A percentile compares a stretch with the other conserved stretches of the same genome.
Conservation (phyloP, 768 basidiomycete species). For the Gloeopeniophorella convolvens region DNA sequence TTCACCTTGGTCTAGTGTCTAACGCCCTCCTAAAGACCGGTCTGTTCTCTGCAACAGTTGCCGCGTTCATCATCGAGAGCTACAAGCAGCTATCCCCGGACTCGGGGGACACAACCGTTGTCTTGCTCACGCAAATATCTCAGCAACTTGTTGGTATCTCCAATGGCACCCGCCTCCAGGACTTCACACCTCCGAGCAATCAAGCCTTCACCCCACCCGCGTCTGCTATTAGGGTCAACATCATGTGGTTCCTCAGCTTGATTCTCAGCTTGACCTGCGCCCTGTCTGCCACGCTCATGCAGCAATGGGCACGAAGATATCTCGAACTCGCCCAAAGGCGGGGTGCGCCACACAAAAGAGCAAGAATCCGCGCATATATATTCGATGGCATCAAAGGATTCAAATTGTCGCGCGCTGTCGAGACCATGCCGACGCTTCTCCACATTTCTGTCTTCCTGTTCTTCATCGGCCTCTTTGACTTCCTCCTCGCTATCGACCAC, state of each 20-base stretch:
- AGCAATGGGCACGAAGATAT: neutral
- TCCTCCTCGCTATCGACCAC: neutral
- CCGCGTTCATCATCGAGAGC: slow-evolving; percentile 5
- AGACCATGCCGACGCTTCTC: neutral
- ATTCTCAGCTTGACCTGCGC: neutral
- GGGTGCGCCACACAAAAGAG: neutral
- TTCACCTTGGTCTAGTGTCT: neutral
- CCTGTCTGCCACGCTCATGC: slow-evolving; percentile 4
- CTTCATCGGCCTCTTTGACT: slow-evolving; percentile 8
- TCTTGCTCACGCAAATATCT: slow-evolving; percentile 12
- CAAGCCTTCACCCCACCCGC: neutral
- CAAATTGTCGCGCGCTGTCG: neutral
- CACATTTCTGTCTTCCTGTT: slow-evolving; percentile 2
- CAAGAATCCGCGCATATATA: neutral
- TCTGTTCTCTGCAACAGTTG: slow-evolving; percentile 10
- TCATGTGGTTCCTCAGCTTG: slow-evolving; percentile 9
- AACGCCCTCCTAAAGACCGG: slow-evolving; percentile 1
- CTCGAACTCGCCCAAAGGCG: neutral
- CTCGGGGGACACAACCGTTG: neutral
- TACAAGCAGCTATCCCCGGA: slow-evolving; percentile 5
- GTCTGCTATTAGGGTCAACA: neutral
- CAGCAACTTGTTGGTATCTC: slow-evolving; percentile 2
- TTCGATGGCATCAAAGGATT: neutral
- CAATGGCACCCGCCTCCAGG: neutral
- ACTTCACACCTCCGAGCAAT: neutral